Evolutionary conservation across 305 asterid species (phyloP).

Genomic region (Fraxinus floribunda): DNA sequence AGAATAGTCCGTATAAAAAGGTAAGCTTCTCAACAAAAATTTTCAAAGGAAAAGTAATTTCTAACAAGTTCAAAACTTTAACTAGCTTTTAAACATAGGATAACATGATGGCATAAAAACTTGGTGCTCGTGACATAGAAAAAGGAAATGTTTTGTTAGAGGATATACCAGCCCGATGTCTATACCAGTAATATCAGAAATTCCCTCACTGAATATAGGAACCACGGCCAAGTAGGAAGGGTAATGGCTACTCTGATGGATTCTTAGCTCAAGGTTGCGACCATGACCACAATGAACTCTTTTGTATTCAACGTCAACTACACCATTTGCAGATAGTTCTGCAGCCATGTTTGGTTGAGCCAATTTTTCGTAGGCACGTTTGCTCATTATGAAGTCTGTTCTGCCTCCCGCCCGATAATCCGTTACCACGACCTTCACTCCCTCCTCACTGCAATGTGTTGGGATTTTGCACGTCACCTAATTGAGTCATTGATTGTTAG

Average conservation of each 20-base stretch:
- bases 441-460: constrained; percentile 53
- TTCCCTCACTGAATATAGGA: no score
- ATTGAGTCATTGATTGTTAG: background rate
- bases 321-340: constrained; percentile 50
- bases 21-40: no score
- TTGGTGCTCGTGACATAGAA: no score
- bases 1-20: no score
- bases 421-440: constrained; percentile 56
- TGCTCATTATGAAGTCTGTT: constrained; percentile 63
- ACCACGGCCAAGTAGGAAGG: constrained; percentile 11
- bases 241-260: constrained; percentile 48
- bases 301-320: constrained; percentile 50
- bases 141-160: no score
- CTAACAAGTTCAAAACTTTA: no score
- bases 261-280: constrained; percentile 42
- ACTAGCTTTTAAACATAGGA: no score
- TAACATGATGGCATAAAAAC: no score
- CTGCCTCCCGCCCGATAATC: constrained; percentile 58
- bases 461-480: constrained; percentile 66
- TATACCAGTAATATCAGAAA: no score
- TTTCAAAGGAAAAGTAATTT: no score
- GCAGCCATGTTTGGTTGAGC: constrained; percentile 52
- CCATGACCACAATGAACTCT: constrained; percentile 49
- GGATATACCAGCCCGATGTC: no score
- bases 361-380: constrained; percentile 51